phyloP scores from a whole-genome alignment of 768 basidiomycete genomes.

The Termitomyces sp. region DNA sequence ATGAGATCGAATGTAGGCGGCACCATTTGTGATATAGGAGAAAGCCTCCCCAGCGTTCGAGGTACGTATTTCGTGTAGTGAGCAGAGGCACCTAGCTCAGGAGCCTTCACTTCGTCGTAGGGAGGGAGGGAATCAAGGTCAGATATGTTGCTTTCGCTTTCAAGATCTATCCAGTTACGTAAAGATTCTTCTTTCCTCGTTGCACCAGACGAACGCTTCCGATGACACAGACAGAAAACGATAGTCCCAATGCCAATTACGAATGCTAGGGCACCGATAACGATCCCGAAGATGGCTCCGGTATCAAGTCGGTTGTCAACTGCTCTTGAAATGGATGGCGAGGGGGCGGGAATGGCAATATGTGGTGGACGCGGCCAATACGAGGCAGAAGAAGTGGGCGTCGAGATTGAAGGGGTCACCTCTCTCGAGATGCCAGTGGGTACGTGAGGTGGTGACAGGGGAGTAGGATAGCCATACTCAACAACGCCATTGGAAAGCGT shows the following conservation, averaged over 20 bases:
- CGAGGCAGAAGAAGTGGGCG: not conserved
- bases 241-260: conserved; percentile 7
- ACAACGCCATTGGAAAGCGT: not conserved
- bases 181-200: not conserved
- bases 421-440: not conserved
- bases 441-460: not conserved
- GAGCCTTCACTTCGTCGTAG: not conserved
- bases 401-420: too few relatives aligned
- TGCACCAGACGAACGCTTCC: not conserved
- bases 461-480: conserved; percentile 1
- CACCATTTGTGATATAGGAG: not conserved
- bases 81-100: not conserved
- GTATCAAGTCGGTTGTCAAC: not conserved
- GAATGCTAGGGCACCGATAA: conserved; percentile 13
- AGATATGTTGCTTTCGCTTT: not conserved
- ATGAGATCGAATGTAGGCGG: conserved; percentile 2
- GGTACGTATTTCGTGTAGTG: conserved; percentile 7
- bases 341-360: conserved; percentile 6
- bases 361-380: conserved; percentile 8
- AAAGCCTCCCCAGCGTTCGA: conserved; percentile 4
- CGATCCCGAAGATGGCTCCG: conserved; percentile 16
- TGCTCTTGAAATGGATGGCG: not conserved
- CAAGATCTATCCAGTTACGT: conserved; percentile 9
- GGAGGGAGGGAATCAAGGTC: not conserved
- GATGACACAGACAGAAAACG: conserved; percentile 11